phyloP scores from a whole-genome alignment of 2,329 filamentous ascomycete species.

The Botrytis pseudocinerea region DNA sequence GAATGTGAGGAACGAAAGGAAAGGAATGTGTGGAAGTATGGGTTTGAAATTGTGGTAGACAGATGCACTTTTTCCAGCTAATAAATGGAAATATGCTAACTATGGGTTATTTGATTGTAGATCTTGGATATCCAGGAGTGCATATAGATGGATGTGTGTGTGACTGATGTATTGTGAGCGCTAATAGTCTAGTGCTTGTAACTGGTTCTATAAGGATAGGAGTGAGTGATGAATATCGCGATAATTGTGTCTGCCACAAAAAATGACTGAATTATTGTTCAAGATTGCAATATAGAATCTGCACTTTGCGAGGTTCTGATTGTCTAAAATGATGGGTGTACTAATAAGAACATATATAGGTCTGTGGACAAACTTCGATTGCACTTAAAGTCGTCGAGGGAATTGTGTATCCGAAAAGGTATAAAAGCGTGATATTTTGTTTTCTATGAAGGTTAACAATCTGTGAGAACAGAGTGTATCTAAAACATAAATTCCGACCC shows the following conservation, averaged over 20 bases:
- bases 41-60: not conserved
- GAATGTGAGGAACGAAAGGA: not conserved
- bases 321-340: accelerated
- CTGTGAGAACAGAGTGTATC: no score
- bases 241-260: not conserved
- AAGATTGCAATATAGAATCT: not conserved
- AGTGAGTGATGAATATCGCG: not conserved
- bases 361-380: accelerated
- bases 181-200: accelerated
- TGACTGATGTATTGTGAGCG: not conserved
- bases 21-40: not conserved
- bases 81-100: not conserved
- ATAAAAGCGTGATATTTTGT: not conserved
- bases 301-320: not conserved
- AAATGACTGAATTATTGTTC: not conserved
- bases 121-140: not conserved
- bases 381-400: not conserved
- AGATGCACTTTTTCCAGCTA: not conserved
- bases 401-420: not conserved
- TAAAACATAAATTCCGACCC: no score
- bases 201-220: not conserved
- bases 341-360: not conserved
- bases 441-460: not conserved
- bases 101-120: not conserved
- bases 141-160: not conserved